phyloP scores from a whole-genome alignment of 495 filamentous ascomycete species.

The Neohortaea acidophila region DNA sequence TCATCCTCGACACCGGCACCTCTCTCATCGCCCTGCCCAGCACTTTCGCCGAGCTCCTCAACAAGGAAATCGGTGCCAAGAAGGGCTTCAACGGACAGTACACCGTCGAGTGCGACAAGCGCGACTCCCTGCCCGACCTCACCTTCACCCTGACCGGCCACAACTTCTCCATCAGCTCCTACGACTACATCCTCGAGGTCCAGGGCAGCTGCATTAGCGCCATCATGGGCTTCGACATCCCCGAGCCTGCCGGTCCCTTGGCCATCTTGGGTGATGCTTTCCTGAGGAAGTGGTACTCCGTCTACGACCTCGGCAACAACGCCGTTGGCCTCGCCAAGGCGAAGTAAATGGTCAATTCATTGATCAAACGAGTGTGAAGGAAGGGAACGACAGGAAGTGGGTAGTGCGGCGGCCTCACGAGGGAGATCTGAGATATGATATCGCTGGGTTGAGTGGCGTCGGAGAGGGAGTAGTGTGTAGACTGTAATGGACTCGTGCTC shows the following conservation, averaged over 20 bases:
- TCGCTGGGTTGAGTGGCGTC: no score
- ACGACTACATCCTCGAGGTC: conserved; percentile 93
- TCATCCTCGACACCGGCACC: conserved; percentile 96
- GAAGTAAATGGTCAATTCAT: no score
- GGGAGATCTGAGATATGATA: no score
- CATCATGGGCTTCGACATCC: conserved; percentile 98
- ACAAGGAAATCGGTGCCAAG: conserved; percentile 95
- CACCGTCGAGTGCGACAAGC: conserved; percentile 74
- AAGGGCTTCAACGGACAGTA: conserved; percentile 95
- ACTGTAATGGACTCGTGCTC: no score
- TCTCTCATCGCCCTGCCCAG: conserved; percentile 91
- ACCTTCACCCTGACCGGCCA: conserved; percentile 76
- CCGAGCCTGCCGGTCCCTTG: conserved; percentile 75
- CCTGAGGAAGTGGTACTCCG: conserved; percentile 91
- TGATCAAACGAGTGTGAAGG: no score
- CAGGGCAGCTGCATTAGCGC: conserved; percentile 90
- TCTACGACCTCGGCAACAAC: conserved; percentile 79
- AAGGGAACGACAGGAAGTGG: no score
- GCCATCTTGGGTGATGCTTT: conserved; percentile 96
- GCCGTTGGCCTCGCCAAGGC: conserved; percentile 78
- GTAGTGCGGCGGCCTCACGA: no score
- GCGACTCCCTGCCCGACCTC: conserved; percentile 68
- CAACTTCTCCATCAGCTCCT: conserved; percentile 76
- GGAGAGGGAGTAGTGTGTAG: no score
- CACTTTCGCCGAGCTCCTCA: conserved; percentile 87